Evolutionary conservation across 331 rosid genomes (phyloP).

Genomic region (Quercus tomentella): DNA sequence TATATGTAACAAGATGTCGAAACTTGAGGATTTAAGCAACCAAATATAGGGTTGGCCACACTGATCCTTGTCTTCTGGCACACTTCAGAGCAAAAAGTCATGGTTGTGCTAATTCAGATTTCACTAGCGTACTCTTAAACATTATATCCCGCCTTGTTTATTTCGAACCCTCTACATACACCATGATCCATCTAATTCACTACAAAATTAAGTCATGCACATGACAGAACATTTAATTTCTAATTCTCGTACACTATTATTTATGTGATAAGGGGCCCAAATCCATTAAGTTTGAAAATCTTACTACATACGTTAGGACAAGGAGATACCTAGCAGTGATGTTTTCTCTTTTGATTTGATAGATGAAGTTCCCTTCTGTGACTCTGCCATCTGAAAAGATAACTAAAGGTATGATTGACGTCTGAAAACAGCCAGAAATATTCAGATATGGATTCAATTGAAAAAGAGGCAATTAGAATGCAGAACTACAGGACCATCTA

Average conservation of each 20-base stretch:
- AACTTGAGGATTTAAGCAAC: conserved; percentile 6
- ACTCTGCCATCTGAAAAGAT: conserved; percentile 55
- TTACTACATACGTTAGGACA: conserved; percentile 5
- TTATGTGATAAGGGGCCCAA: background rate
- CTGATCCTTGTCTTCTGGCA: background rate
- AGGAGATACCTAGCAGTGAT: conserved; percentile 51
- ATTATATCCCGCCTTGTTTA: background rate
- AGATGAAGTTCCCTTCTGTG: conserved; percentile 54
- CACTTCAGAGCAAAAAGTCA: background rate
- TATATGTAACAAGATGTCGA: background rate
- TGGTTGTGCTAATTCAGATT: background rate
- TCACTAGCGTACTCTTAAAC: background rate
- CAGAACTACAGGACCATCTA: background rate
- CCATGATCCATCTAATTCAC: background rate
- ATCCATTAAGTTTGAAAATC: conserved; percentile 6
- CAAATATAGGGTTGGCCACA: background rate
- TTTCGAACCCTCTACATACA: background rate
- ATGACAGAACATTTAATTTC: background rate
- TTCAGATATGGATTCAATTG: conserved; percentile 4
- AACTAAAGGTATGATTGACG: conserved; percentile 17
- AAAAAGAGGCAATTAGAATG: conserved; percentile 1
- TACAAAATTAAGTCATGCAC: background rate
- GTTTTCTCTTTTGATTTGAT: conserved; percentile 44
- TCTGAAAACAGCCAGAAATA: conserved; percentile 20
- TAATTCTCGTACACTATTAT: background rate